Evolutionary conservation across 768 basidiomycete genomes (phyloP), one percentile per base, ranked within the genome.

Genomic region (Xerocomellus amylosporus): DNA sequence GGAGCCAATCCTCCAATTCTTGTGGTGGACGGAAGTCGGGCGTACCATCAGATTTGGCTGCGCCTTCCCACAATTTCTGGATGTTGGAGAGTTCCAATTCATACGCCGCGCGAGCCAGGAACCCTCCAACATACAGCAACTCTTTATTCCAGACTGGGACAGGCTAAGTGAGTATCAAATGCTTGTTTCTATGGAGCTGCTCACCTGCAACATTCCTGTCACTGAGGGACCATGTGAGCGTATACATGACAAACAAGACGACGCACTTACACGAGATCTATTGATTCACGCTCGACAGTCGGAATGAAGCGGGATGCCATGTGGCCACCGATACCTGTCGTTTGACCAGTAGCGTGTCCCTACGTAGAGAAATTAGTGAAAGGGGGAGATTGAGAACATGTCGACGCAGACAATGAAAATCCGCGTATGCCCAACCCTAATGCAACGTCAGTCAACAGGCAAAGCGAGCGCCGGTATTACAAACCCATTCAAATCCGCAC

Each of bases 271-370:
- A 93, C 87, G 30, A 95, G 75, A 71, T 92, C 93, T 58, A 95
- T 88, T 0, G 88, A 89, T 73, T 98, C 96, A 57, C 96, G 82
- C 69, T 98, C 96, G 8, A 98, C 95, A 0, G 95, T 98, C 10
- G 93, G 91, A 53, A 98, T 95, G 65, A 97, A 97, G 3, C 94
- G 78, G 9, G 90, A 86, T 0, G 92, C 77, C 62, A 88, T 76
- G 54, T 86, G 82, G 0, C 84, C 84, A 3, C 80, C 82, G 30
- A 85, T 73, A 38, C 96, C 95, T 1, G 94, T 96, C 10, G 93
- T 96, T 72, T 98, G 96, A 5, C 80, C 87, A 4, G 93, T 97
- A 15, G 92, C 84, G 68, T 95, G 93, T 14, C 93, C 92, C 89
- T 91, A 48, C 17, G 39, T 13, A 24, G n/a, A 44, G 20, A 40